Evolutionary conservation across 495 filamentous ascomycete genomes (phyloP).

Genomic region (Neurospora sp.): DNA sequence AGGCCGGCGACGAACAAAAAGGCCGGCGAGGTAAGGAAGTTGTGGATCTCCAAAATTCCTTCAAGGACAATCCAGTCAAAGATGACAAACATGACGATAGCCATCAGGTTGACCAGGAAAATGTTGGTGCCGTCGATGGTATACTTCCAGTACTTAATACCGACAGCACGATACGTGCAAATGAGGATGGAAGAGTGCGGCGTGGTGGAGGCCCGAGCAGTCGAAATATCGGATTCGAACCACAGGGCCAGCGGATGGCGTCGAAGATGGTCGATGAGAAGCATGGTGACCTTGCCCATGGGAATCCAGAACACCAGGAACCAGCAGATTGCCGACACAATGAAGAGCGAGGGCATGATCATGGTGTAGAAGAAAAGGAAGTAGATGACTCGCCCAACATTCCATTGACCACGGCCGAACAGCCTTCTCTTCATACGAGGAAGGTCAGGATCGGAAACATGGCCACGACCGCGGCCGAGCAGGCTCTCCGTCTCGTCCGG

Average conservation of each 20-base stretch:
- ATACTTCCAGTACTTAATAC: conserved; percentile 97
- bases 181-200: conserved; percentile 80
- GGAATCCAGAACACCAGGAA: conserved; percentile 95
- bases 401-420: conserved; percentile 96
- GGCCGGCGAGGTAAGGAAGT: conserved; percentile 63
- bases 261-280: conserved; percentile 84
- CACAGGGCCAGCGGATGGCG: conserved; percentile 86
- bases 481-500: conserved; percentile 82
- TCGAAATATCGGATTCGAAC: conserved; percentile 78
- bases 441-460: conserved; percentile 33
- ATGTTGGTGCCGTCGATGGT: conserved; percentile 98
- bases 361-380: conserved; percentile 95
- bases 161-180: conserved; percentile 94
- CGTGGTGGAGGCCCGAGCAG: conserved; percentile 54
- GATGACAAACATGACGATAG: conserved; percentile 81
- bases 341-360: conserved; percentile 76
- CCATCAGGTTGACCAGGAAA: conserved; percentile 94
- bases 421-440: conserved; percentile 70
- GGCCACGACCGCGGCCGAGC: conserved; percentile 50
- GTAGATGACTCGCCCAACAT: conserved; percentile 84
- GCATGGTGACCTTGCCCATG: conserved; percentile 90
- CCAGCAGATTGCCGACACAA: conserved; percentile 87
- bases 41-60: conserved; percentile 53
- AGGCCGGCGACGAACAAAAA: conserved; percentile 79
- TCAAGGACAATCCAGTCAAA: conserved; percentile 79